A percentile compares a stretch with the other conserved stretches of the same genome.
These are phyloP conservation scores for Physocladia obscura DNA, from an alignment of 192 early-diverging fungal genomes.

Conservation along the genomic window DNA sequence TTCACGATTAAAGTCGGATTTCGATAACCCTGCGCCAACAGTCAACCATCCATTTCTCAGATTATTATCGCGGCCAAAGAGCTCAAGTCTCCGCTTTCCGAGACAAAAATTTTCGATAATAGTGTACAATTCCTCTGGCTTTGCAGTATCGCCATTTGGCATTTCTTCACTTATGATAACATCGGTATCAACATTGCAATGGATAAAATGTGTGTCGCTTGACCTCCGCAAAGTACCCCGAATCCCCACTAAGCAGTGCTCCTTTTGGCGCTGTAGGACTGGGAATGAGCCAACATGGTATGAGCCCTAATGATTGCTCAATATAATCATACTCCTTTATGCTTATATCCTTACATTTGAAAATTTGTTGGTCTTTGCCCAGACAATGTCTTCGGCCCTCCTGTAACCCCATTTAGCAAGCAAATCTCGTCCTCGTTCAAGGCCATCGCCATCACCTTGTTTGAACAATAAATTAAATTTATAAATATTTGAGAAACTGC, in stretches of 20 bases:
- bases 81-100: conserved; percentile 58
- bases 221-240: conserved; percentile 63
- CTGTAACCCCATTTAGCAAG: conserved; percentile 66
- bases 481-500: not conserved
- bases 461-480: not conserved
- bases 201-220: conserved; percentile 68
- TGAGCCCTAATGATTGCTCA: conserved; percentile 30
- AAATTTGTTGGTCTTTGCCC: conserved; percentile 63
- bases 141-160: conserved; percentile 34
- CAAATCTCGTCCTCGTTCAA: conserved; percentile 59
- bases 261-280: conserved; percentile 60
- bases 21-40: conserved; percentile 35
- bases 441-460: conserved; percentile 41
- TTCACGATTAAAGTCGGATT: not conserved
- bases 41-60: conserved; percentile 66
- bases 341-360: conserved; percentile 32
- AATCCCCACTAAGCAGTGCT: conserved; percentile 71
- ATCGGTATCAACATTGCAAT: conserved; percentile 71
- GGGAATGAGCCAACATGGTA: conserved; percentile 37
- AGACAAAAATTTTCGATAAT: conserved; percentile 69
- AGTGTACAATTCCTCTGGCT: conserved; percentile 63
- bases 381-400: conserved; percentile 65
- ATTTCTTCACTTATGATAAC: conserved; percentile 65
- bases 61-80: conserved; percentile 63
- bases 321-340: not conserved